These are phyloP conservation scores for Lanmaoa pseudosensibilis DNA, from an alignment of 768 basidiomycete genomes.

Conservation along the genomic window DNA sequence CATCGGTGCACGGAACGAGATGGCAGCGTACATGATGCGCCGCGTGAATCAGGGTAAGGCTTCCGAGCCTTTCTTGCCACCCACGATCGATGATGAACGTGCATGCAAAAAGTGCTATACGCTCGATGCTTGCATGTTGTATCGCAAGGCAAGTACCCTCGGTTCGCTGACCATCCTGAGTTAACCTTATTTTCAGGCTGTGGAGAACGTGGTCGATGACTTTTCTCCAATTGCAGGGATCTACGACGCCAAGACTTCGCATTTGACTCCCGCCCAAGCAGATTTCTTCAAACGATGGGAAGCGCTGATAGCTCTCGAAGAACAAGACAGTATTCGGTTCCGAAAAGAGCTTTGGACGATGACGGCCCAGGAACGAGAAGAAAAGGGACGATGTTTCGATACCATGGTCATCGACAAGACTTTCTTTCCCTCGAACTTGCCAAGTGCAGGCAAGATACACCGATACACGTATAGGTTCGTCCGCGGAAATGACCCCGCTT, in stretches of 20 bases:
- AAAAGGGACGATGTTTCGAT: constrained; percentile 79
- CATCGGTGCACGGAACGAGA: constrained; percentile 77
- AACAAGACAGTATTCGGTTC: constrained; percentile 81
- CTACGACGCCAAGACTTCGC: constrained; percentile 77
- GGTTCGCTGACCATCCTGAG: background rate
- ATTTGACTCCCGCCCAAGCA: constrained; percentile 64
- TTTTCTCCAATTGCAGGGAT: constrained; percentile 60
- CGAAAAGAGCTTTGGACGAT: constrained; percentile 94
- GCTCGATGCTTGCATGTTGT: constrained; percentile 89
- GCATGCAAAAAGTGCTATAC: constrained; percentile 80
- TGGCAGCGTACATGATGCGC: constrained; percentile 74
- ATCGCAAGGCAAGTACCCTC: constrained; percentile 64
- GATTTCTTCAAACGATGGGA: constrained; percentile 94
- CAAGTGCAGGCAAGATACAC: constrained; percentile 60
- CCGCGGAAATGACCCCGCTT: constrained; percentile 29
- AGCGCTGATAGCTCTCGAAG: constrained; percentile 77
- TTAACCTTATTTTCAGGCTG: constrained; percentile 47
- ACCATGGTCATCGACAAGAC: constrained; percentile 67
- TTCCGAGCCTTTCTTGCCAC: constrained; percentile 70
- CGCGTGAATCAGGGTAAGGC: constrained; percentile 35
- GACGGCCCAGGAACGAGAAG: constrained; percentile 75
- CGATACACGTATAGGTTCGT: constrained; percentile 76
- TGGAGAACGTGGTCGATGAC: constrained; percentile 60
- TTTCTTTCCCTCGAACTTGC: constrained; percentile 29
- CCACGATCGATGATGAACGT: constrained; percentile 80